Evolutionary conservation across 768 basidiomycete genomes (phyloP).

Genomic region (Galerina marginata): DNA sequence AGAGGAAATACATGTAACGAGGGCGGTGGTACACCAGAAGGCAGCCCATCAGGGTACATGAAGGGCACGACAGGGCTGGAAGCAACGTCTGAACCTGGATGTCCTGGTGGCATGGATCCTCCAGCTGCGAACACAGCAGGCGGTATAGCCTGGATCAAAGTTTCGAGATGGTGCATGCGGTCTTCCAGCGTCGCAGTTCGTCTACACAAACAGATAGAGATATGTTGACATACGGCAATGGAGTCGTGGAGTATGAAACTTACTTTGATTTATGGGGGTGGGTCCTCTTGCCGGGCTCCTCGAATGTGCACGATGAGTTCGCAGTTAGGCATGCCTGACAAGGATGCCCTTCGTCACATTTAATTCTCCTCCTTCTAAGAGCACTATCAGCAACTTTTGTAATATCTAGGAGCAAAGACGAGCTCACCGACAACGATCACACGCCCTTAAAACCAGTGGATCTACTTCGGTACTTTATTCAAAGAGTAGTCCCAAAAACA

Average conservation of each 20-base stretch:
- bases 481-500: neutral
- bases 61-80: conserved; percentile 45
- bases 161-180: conserved; percentile 87
- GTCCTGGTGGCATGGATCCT: conserved; percentile 42
- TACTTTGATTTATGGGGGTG: conserved; percentile 91
- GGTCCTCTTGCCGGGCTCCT: conserved; percentile 84
- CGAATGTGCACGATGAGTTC: conserved; percentile 83
- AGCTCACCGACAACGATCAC: conserved; percentile 88
- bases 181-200: conserved; percentile 86
- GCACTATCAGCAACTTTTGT: conserved; percentile 7
- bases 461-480: conserved; percentile 1
- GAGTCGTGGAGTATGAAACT: conserved; percentile 31
- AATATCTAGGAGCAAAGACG: conserved; percentile 14
- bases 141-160: conserved; percentile 84
- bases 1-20: conserved; percentile 80
- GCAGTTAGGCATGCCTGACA: conserved; percentile 89
- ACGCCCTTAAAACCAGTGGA: conserved; percentile 57
- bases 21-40: conserved; percentile 75
- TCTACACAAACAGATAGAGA: conserved; percentile 39
- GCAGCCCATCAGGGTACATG: conserved; percentile 45
- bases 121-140: conserved; percentile 77
- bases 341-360: conserved; percentile 89
- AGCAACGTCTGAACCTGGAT: conserved; percentile 27
- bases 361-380: conserved; percentile 77
- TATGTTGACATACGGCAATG: neutral